phyloP scores from a whole-genome alignment of 495 filamentous ascomycete species.

The Aspergillus ellipticus region DNA sequence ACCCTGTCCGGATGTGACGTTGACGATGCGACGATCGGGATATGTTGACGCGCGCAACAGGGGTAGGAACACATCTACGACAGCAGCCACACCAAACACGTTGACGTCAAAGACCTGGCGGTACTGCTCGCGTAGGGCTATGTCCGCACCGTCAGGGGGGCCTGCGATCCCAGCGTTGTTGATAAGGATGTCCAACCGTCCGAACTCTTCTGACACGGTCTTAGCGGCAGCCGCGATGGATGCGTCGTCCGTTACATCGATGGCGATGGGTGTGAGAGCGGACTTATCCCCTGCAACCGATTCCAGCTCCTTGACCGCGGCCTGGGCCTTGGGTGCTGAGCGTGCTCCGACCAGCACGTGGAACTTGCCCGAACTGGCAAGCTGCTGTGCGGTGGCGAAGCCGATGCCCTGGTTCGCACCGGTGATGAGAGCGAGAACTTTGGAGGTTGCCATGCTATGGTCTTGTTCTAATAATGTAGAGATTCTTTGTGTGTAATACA shows the following conservation, averaged over 20 bases:
- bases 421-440: slow-evolving; percentile 34
- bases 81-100: slow-evolving; percentile 31
- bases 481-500: too few species aligned
- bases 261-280: slow-evolving; percentile 21
- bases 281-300: slow-evolving; percentile 21
- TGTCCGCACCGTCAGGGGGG: too few species aligned
- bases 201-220: slow-evolving; percentile 24
- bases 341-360: slow-evolving; percentile 40
- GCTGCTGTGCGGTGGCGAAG: slow-evolving; percentile 32
- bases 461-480: neutral
- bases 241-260: slow-evolving; percentile 38
- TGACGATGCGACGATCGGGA: slow-evolving; percentile 35
- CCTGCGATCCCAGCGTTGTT: slow-evolving; percentile 41
- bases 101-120: slow-evolving; percentile 39
- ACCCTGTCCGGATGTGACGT: slow-evolving; percentile 35
- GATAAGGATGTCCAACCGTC: slow-evolving; percentile 33
- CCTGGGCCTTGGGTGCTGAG: slow-evolving; percentile 17
- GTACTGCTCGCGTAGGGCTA: slow-evolving; percentile 23
- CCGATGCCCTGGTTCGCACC: slow-evolving; percentile 48
- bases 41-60: slow-evolving; percentile 35
- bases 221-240: slow-evolving; percentile 36
- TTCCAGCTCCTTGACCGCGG: slow-evolving; percentile 20
- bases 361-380: slow-evolving; percentile 27
- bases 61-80: slow-evolving; percentile 43
- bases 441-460: neutral